Evolutionary conservation across 2,329 filamentous ascomycete species (phyloP).

Genomic region (Biscogniauxia sp.): DNA sequence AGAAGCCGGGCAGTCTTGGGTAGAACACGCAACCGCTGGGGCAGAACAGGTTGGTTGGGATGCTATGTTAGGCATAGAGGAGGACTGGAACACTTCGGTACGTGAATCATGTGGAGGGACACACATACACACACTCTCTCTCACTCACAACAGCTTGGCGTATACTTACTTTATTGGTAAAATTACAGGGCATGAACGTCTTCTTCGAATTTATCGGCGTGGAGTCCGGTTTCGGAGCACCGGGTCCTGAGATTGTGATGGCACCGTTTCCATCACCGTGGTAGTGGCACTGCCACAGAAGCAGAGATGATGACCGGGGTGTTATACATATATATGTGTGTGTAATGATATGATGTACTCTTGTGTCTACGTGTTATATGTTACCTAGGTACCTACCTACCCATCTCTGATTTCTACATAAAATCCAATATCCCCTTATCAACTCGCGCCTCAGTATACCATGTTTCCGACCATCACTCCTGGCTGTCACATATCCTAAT

Average conservation of each 20-base stretch:
- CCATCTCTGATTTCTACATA: no score
- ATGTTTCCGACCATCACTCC: no score
- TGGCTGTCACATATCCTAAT: no score
- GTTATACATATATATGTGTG: not conserved
- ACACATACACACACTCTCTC: not conserved
- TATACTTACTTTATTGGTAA: conserved; percentile 1
- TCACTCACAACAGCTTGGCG: not conserved
- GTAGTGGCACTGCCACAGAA: not conserved
- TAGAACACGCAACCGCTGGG: conserved; percentile 22
- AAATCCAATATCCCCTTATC: no score
- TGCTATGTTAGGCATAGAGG: conserved; percentile 26
- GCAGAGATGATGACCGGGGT: not conserved
- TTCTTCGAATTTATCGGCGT: conserved; percentile 27
- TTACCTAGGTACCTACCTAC: no score
- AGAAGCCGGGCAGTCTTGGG: conserved; percentile 16
- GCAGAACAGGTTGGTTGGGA: conserved; percentile 24
- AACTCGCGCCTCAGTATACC: no score
- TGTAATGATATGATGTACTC: not conserved
- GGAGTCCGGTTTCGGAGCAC: conserved; percentile 18
- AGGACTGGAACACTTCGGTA: conserved; percentile 36
- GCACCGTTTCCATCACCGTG: not conserved
- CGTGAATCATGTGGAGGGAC: not conserved
- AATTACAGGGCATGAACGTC: conserved; percentile 15
- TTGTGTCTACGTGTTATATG: no score
- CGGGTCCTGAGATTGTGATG: not conserved